A percentile compares a stretch with the other conserved stretches of the same genome.
Conservation (phyloP, 2,329 filamentous ascomycete genomes). For the Xylaria sp. region DNA sequence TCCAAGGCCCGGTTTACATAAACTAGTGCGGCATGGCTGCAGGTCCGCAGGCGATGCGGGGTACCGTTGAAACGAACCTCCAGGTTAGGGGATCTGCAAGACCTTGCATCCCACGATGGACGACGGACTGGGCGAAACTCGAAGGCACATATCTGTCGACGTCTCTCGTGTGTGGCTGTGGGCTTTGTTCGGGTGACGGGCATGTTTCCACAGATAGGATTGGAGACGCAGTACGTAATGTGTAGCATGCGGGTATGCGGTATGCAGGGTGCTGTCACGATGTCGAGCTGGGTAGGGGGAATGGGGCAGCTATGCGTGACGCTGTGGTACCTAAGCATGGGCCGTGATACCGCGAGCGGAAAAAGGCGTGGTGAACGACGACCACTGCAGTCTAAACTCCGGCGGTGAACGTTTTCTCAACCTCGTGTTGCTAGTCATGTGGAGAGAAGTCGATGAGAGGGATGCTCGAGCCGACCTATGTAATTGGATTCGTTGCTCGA, state of each 20-base stretch:
- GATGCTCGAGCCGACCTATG: background rate
- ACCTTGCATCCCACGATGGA: conserved; percentile 19
- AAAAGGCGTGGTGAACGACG: conserved; percentile 8
- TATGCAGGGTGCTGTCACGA: conserved; percentile 27
- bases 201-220: conserved; percentile 23
- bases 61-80: conserved; percentile 19
- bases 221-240: conserved; percentile 13
- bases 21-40: conserved; percentile 22
- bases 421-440: conserved; percentile 10
- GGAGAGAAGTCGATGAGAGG: conserved; percentile 6
- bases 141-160: conserved; percentile 20
- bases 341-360: conserved; percentile 14
- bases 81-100: conserved; percentile 22
- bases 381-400: conserved; percentile 16
- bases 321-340: conserved; percentile 25
- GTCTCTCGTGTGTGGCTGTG: conserved; percentile 20
- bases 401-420: conserved; percentile 6
- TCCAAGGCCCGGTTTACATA: conserved; percentile 12
- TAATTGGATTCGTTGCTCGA: too few species aligned
- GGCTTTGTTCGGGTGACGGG: conserved; percentile 25
- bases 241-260: conserved; percentile 18
- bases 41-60: conserved; percentile 25
- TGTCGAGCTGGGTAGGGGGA: conserved; percentile 28
- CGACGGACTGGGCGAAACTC: conserved; percentile 15
- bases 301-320: conserved; percentile 28